Evolutionary conservation across 2,329 filamentous ascomycete species (phyloP).

Genomic region (Delphinella strobiligena): DNA sequence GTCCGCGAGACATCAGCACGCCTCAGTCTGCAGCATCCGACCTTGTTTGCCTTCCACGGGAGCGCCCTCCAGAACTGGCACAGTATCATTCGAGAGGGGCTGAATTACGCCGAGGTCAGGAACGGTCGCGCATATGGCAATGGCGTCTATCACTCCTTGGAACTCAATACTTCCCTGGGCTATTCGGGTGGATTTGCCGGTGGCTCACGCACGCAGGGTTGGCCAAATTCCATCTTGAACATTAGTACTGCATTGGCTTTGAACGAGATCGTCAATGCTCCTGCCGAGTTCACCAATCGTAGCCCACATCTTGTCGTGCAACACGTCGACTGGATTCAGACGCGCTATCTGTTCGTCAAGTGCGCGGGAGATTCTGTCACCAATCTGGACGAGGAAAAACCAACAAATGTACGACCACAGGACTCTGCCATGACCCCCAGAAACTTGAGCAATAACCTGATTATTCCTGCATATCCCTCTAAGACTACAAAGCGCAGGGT

Average conservation of each 20-base stretch:
- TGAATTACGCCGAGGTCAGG: conserved; percentile 53
- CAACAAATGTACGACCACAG: conserved; percentile 21
- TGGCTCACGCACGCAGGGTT: conserved; percentile 24
- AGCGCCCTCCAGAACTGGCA: conserved; percentile 73
- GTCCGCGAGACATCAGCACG: conserved; percentile 37
- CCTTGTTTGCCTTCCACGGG: conserved; percentile 80
- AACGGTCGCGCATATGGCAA: conserved; percentile 64
- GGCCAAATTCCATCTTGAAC: conserved; percentile 56
- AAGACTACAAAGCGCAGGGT: conserved; percentile 21
- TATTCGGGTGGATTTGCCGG: conserved; percentile 29
- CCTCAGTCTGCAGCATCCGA: conserved; percentile 43
- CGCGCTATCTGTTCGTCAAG: conserved; percentile 65
- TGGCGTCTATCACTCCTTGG: conserved; percentile 67
- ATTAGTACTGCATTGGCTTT: conserved; percentile 54
- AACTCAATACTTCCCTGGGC: conserved; percentile 42
- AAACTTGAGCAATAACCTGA: too few relatives aligned
- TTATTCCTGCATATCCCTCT: conserved; percentile 43
- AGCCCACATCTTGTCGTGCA: conserved; percentile 58
- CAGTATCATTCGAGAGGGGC: conserved; percentile 69
- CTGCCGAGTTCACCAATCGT: conserved; percentile 44
- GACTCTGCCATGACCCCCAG: conserved; percentile 28
- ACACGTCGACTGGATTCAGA: conserved; percentile 77
- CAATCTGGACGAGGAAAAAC: conserved; percentile 13
- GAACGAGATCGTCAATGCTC: conserved; percentile 74
- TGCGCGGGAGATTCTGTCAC: conserved; percentile 12